Evolutionary conservation across 768 basidiomycete species (phyloP), one percentile per base, ranked within the genome.

Genomic region (Leucosporidium scottii): DNA sequence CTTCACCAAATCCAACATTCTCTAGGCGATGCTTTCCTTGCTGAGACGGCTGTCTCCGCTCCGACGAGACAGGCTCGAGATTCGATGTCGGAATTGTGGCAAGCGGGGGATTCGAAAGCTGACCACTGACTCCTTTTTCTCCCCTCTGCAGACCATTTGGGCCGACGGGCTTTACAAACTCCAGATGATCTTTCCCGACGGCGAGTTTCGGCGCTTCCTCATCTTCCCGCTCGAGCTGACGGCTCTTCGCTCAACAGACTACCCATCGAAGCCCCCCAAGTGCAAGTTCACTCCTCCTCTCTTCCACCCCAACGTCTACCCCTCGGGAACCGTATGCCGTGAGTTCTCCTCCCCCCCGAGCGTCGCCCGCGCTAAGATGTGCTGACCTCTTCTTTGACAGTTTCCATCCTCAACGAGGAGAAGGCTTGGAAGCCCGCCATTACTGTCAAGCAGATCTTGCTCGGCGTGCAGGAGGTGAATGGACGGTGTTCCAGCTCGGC

Each of bases 261-360:
- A 91, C 77, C 91, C 91, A n/a, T 91, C 91, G 34, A 91, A 93
- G 77, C 91, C 90, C 55, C 90, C 92, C 21, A 96, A 91, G 82
- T 93, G 91, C 53, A 59, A 59, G 27, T 59, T 59, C 44, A 48
- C n/a, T 10, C 96, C 94, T 3, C 88, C 94, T 47, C 81, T 98
- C 59, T 97, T 97, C 81, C 94, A 99, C 77, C 93, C 94, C 31
- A 98, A 98, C 77, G 93, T 99, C 63, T 99, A 97, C 77, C 96
- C 96, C 0, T 98, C 94, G 36, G 96, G 96, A 30, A 99, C 96
- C 25, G 93, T 94, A 31, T 97, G 98, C 76, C 93, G 39, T 44
- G 39, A 44, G 39, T 44, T 99, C 62, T 99, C 97, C 77, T 96
- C 96, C 0, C 97, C 94, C 36, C 96, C 96, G 30, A 99, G 39